A percentile compares a stretch with the other conserved stretches of the same genome.
Conservation (phyloP, 2,329 filamentous ascomycete genomes). For the Fusarium hostae region DNA sequence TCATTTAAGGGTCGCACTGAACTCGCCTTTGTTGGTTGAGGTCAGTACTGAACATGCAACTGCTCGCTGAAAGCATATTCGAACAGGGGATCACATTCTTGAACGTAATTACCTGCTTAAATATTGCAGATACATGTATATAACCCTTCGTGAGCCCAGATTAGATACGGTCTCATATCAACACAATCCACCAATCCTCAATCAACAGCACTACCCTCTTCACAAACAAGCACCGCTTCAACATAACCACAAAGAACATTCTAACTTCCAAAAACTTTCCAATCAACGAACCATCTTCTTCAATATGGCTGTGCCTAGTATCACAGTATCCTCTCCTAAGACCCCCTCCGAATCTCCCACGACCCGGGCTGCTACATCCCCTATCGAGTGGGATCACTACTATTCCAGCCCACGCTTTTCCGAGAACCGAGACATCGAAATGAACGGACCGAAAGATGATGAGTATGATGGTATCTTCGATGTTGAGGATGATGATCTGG, state of each 20-base stretch:
- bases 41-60: background rate
- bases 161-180: background rate
- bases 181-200: background rate
- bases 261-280: too few relatives aligned
- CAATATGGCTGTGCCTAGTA: background rate
- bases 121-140: background rate
- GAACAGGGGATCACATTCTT: too few relatives aligned
- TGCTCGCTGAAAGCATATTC: too few relatives aligned
- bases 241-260: background rate
- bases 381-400: background rate
- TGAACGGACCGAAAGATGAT: background rate
- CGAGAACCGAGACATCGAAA: background rate
- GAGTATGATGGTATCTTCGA: accelerated
- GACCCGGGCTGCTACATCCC: background rate
- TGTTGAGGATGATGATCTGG: background rate
- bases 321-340: background rate
- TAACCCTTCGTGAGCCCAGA: background rate
- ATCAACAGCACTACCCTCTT: background rate
- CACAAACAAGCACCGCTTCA: background rate
- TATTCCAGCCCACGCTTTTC: background rate
- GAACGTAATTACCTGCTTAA: too few relatives aligned
- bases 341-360: too few relatives aligned
- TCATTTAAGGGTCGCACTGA: background rate
- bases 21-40: background rate
- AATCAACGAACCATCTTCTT: accelerated